Conservation (phyloP, 768 basidiomycete genomes). For the Rossbeevera mucosa region DNA sequence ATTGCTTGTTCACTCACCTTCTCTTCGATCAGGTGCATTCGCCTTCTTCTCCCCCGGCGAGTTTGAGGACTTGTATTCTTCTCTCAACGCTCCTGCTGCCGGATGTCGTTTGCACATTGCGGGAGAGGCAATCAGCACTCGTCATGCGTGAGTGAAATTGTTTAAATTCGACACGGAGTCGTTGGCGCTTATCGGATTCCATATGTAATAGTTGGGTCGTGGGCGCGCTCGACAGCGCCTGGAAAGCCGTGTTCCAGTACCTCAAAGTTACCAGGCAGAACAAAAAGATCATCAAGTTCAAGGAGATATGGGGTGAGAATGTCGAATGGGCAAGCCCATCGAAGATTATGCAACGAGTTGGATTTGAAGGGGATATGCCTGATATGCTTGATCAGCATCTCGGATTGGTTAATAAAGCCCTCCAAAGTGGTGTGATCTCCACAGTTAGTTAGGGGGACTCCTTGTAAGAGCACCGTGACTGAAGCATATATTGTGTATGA, state of each 20-base stretch:
- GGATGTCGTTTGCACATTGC: slow-evolving; percentile 14
- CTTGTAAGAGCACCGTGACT: background rate
- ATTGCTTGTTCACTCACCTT: background rate
- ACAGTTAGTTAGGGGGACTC: no score
- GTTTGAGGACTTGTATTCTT: slow-evolving; percentile 31
- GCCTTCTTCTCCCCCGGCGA: slow-evolving; percentile 40
- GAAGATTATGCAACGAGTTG: background rate
- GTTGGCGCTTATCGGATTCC: background rate
- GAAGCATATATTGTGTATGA: background rate
- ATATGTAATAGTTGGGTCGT: slow-evolving; percentile 33
- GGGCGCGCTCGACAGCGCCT: slow-evolving; percentile 37
- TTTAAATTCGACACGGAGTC: slow-evolving; percentile 16
- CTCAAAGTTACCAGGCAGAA: slow-evolving; percentile 12
- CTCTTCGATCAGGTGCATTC: slow-evolving; percentile 32
- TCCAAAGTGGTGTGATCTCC: background rate
- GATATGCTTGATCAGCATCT: slow-evolving; percentile 11
- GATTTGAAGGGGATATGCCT: background rate
- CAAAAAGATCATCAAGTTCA: slow-evolving; percentile 15
- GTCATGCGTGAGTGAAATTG: slow-evolving; percentile 10
- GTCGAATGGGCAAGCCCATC: slow-evolving; percentile 22
- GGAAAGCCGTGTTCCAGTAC: slow-evolving; percentile 31
- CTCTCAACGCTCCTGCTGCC: slow-evolving; percentile 31
- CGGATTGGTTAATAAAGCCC: background rate
- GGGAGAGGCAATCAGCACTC: slow-evolving; percentile 13
- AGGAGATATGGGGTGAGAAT: slow-evolving; percentile 30